Percentiles rank a stretch among this genome's conserved stretches.
These are phyloP conservation scores for Blastobotrys persicus DNA, from an alignment of 1,139 yeast species.

Conservation along the genomic window DNA sequence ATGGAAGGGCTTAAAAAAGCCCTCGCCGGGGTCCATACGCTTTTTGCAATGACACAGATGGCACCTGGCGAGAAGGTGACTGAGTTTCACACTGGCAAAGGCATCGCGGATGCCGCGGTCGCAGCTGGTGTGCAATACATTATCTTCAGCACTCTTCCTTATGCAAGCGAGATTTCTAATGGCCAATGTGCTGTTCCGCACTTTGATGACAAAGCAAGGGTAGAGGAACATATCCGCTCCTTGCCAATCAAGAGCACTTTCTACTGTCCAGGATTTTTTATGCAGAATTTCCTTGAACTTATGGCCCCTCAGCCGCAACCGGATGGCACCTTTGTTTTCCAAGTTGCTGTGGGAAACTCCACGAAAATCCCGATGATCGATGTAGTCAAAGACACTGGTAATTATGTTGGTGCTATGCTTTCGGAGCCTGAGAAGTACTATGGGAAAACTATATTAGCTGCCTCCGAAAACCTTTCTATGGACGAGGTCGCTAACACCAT, in stretches of 20 bases:
- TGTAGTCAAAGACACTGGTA: neutral
- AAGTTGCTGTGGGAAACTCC: neutral
- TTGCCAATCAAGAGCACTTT: conserved; percentile 17
- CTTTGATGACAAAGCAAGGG: conserved; percentile 16
- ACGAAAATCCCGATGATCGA: neutral
- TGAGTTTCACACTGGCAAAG: conserved; percentile 8
- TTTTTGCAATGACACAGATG: neutral
- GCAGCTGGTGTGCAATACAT: conserved; percentile 13
- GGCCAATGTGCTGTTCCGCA: conserved; percentile 6
- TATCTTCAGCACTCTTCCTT: conserved; percentile 12
- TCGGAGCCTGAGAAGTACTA: neutral
- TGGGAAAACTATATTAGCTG: neutral
- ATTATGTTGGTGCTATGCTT: neutral
- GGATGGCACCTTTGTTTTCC: neutral
- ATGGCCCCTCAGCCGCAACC: neutral
- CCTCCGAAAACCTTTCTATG: neutral
- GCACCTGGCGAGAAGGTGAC: neutral
- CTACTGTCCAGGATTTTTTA: conserved; percentile 15
- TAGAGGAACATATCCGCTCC: conserved; percentile 16
- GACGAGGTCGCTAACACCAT: neutral
- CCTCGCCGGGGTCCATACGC: neutral
- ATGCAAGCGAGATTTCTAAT: conserved; percentile 7
- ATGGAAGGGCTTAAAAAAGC: neutral
- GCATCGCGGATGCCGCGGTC: conserved; percentile 17
- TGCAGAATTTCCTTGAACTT: conserved; percentile 11